A percentile compares a stretch with the other conserved stretches of the same genome.
These are phyloP conservation scores for Tremella yokohamensis DNA, from an alignment of 768 basidiomycete species.

Conservation along the genomic window DNA sequence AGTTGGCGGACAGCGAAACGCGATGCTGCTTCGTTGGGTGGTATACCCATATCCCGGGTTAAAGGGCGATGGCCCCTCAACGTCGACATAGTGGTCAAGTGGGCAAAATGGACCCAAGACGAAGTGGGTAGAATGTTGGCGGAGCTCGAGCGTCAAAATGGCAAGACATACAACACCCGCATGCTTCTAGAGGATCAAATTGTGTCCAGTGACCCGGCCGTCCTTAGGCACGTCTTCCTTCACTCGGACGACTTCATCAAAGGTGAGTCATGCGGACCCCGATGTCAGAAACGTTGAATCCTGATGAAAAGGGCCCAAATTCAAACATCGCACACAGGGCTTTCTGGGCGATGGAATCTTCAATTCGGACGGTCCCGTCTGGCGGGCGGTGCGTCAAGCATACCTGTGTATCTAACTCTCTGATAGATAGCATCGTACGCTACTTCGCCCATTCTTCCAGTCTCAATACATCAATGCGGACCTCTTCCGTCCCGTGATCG, in stretches of 20 bases:
- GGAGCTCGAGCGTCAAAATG: slow-evolving; percentile 25
- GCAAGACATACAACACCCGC: slow-evolving; percentile 42
- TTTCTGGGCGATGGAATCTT: slow-evolving; percentile 51
- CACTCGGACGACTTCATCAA: slow-evolving; percentile 43
- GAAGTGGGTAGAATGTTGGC: slow-evolving; percentile 47
- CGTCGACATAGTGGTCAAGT: slow-evolving; percentile 40
- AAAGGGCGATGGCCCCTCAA: slow-evolving; percentile 40
- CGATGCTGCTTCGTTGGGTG: slow-evolving; percentile 11
- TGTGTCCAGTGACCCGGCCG: slow-evolving; percentile 34
- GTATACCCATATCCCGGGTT: slow-evolving; percentile 27
- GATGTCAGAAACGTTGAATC: not conserved
- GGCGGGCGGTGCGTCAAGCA: not conserved
- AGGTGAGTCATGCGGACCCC: slow-evolving; percentile 16
- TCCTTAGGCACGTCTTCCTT: slow-evolving; percentile 36
- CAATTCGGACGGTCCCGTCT: slow-evolving; percentile 41
- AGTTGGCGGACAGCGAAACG: no score
- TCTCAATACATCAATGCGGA: slow-evolving; percentile 29
- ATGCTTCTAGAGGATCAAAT: slow-evolving; percentile 47
- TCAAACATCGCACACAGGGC: slow-evolving; percentile 32
- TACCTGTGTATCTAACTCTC: not conserved
- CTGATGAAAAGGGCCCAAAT: slow-evolving; percentile 16
- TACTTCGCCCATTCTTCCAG: slow-evolving; percentile 47
- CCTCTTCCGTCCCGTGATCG: slow-evolving; percentile 28
- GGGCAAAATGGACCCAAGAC: slow-evolving; percentile 41
- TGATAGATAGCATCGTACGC: slow-evolving; percentile 36